These are phyloP conservation scores for Blastocystis sp. DNA, from an alignment of 352 stramenopile species.

Conservation along the genomic window DNA sequence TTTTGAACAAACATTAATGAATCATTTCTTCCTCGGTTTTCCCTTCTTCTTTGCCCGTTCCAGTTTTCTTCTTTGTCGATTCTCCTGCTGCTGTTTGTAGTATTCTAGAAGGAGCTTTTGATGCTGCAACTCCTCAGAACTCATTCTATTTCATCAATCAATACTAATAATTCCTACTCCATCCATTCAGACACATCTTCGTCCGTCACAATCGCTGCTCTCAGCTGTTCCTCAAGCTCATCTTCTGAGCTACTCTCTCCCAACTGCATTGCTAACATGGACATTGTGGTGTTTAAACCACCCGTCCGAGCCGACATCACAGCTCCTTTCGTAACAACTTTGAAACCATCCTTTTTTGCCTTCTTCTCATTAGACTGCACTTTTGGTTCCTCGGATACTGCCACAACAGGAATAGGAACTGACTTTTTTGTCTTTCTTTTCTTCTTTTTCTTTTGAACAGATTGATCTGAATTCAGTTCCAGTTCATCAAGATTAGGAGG, in stretches of 20 bases:
- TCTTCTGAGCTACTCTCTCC: not conserved
- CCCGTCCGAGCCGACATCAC: not conserved
- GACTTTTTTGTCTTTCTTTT: not conserved
- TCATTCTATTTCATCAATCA: not conserved
- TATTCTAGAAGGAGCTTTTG: constrained; percentile 46
- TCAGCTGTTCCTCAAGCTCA: not conserved
- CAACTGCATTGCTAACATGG: not conserved
- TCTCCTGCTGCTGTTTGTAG: constrained; percentile 57
- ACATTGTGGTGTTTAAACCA: not conserved
- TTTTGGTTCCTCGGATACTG: not conserved
- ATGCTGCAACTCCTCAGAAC: not conserved
- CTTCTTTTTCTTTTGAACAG: constrained; percentile 7
- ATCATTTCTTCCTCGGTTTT: not conserved
- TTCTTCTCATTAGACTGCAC: not conserved
- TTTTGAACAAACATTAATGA: not conserved
- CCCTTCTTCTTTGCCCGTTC: constrained; percentile 15
- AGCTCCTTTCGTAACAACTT: constrained; percentile 8
- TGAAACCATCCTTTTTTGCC: not conserved
- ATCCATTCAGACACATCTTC: constrained; percentile 7
- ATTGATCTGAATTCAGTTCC: not conserved
- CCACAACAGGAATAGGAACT: not conserved
- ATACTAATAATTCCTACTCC: not conserved
- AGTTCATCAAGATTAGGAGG: no score
- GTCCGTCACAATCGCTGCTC: not conserved
- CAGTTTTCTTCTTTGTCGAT: constrained; percentile 12